phyloP scores from a whole-genome alignment of 2,329 filamentous ascomycete genomes.

The Corynespora cassiicola region DNA sequence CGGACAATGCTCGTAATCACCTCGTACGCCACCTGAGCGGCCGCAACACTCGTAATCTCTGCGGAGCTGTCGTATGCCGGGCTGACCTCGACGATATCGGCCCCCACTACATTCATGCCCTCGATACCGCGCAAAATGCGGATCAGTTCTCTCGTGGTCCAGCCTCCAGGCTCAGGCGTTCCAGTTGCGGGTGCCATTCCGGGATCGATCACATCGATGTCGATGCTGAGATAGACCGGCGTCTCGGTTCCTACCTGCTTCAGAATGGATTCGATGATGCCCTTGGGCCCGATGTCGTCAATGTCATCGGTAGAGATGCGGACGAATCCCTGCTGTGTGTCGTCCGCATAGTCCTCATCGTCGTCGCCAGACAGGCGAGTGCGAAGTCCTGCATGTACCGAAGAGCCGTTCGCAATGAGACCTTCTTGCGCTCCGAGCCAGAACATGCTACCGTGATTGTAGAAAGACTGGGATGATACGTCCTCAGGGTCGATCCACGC shows the following conservation, averaged over 20 bases:
- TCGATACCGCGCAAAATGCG: conserved; percentile 83
- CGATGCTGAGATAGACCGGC: conserved; percentile 81
- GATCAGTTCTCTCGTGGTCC: conserved; percentile 89
- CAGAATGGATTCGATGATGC: conserved; percentile 75
- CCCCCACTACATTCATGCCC: conserved; percentile 82
- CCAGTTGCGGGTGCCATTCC: conserved; percentile 78
- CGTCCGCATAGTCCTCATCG: conserved; percentile 75
- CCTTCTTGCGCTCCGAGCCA: conserved; percentile 85
- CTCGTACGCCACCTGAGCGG: conserved; percentile 84
- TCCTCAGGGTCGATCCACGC: conserved; percentile 67
- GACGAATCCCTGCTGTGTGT: conserved; percentile 75
- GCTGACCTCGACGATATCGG: conserved; percentile 88
- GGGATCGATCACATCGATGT: conserved; percentile 83
- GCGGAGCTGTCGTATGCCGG: conserved; percentile 82
- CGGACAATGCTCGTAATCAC: conserved; percentile 79
- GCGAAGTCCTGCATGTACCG: conserved; percentile 82
- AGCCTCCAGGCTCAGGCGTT: conserved; percentile 88
- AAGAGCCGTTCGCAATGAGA: conserved; percentile 74
- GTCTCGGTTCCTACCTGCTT: conserved; percentile 73
- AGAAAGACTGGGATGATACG: conserved; percentile 70
- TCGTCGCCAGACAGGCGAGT: conserved; percentile 73
- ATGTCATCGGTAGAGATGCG: conserved; percentile 86
- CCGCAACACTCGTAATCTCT: conserved; percentile 83
- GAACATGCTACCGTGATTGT: conserved; percentile 92
- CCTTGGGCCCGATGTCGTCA: conserved; percentile 77